These are phyloP conservation scores for Tricholoma sp. DNA, from an alignment of 768 basidiomycete species.

Conservation along the genomic window DNA sequence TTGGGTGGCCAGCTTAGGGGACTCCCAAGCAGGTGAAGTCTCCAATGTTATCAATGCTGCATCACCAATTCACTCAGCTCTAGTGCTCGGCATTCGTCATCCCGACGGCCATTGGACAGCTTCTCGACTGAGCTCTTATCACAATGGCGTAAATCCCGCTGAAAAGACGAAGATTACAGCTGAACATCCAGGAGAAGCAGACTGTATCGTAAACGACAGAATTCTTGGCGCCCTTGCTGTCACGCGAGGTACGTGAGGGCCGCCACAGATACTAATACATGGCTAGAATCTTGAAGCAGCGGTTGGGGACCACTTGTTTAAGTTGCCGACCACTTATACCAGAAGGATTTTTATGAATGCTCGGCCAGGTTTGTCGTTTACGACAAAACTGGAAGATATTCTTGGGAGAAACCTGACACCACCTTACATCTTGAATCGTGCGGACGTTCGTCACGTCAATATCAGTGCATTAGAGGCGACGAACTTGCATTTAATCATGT, in stretches of 20 bases:
- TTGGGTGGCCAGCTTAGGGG: slow-evolving; percentile 55
- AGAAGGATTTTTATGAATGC: slow-evolving; percentile 40
- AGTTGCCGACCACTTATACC: slow-evolving; percentile 45
- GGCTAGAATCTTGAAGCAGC: slow-evolving; percentile 26
- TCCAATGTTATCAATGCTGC: neutral
- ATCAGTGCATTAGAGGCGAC: slow-evolving; percentile 16
- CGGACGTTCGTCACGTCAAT: slow-evolving; percentile 38
- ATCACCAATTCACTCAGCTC: neutral
- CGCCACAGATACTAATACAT: neutral
- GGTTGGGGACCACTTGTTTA: slow-evolving; percentile 50
- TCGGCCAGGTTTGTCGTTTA: slow-evolving; percentile 30
- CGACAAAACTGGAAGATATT: slow-evolving; percentile 35
- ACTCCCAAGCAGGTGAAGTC: slow-evolving; percentile 39
- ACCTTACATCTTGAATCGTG: slow-evolving; percentile 44
- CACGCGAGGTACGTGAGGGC: slow-evolving; percentile 39
- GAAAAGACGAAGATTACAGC: slow-evolving; percentile 36
- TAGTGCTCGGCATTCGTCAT: slow-evolving; percentile 38
- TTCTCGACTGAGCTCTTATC: slow-evolving; percentile 38
- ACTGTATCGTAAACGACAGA: slow-evolving; percentile 38
- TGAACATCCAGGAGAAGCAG: slow-evolving; percentile 45
- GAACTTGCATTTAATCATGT: slow-evolving; percentile 39
- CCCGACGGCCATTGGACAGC: slow-evolving; percentile 32
- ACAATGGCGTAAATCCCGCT: slow-evolving; percentile 40
- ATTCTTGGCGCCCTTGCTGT: slow-evolving; percentile 54
- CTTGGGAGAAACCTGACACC: slow-evolving; percentile 43